Percentiles rank a stretch among this genome's conserved stretches.
These are phyloP conservation scores for Tolypocladium album DNA, from an alignment of 2,329 filamentous ascomycete genomes.

Conservation along the genomic window DNA sequence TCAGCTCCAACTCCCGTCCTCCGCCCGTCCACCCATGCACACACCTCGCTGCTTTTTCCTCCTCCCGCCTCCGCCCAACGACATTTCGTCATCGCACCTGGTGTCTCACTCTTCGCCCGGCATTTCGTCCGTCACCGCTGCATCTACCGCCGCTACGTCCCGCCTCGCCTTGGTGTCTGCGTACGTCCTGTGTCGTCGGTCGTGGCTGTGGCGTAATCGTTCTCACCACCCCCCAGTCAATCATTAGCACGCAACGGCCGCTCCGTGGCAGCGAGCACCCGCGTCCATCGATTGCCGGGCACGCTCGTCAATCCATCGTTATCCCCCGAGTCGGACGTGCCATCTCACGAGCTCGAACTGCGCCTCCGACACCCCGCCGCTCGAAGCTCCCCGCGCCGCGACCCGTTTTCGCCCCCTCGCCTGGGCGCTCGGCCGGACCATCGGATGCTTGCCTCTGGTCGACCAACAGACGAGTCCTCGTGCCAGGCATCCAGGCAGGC, in stretches of 20 bases:
- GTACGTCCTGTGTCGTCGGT: neutral
- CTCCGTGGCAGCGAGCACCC: neutral
- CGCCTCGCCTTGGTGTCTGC: neutral
- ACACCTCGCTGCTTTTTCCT: neutral
- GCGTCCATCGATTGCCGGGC: no score
- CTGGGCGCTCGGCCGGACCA: neutral
- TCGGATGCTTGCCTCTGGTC: neutral
- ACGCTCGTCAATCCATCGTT: no score
- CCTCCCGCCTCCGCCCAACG: neutral
- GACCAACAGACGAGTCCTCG: neutral
- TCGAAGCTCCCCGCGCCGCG: neutral
- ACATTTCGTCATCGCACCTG: neutral
- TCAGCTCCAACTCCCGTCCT: neutral
- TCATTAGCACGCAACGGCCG: neutral
- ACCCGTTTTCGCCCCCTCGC: neutral
- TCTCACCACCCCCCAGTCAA: neutral
- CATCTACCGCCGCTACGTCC: neutral
- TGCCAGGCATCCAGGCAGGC: neutral
- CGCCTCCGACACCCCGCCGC: neutral
- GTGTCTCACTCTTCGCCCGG: neutral
- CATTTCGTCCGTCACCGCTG: neutral
- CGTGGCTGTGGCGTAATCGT: neutral
- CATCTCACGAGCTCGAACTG: neutral
- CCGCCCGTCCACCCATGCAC: neutral
- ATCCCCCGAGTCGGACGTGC: neutral